Percentiles rank a stretch among this genome's conserved stretches.
phyloP scores from a whole-genome alignment of 805 yeast species.

The Starmerella sp. region DNA sequence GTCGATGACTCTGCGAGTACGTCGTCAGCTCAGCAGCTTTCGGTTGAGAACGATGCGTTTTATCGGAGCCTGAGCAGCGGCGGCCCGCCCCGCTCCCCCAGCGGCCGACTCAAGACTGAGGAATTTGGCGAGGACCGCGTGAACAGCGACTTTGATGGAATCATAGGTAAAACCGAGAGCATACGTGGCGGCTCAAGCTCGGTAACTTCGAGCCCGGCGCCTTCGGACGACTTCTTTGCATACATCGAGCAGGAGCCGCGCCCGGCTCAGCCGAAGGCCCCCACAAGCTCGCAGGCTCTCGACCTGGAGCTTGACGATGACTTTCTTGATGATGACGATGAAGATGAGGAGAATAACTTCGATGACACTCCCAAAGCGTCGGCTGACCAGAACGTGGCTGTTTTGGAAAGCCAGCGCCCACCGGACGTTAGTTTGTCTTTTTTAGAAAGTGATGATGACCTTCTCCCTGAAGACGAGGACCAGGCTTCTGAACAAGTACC shows the following conservation, averaged over 20 bases:
- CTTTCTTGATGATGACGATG: slow-evolving; percentile 20
- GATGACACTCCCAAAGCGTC: background rate
- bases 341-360: background rate
- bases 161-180: background rate
- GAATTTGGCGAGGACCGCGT: slow-evolving; percentile 1
- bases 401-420: no score
- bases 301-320: slow-evolving; percentile 21
- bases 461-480: slow-evolving; percentile 26
- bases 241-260: background rate
- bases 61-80: background rate
- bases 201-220: background rate
- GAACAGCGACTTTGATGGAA: background rate
- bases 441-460: slow-evolving; percentile 29
- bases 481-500: background rate
- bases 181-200: background rate
- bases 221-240: background rate
- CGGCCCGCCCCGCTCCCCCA: background rate
- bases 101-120: background rate
- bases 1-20: background rate
- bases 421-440: slow-evolving; percentile 21
- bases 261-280: background rate
- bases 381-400: background rate
- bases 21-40: background rate
- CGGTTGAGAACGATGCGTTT: background rate
- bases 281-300: background rate